Evolutionary conservation across 768 basidiomycete species (phyloP), one percentile per base, ranked within the genome.

Genomic region (Gymnopilus dilepis): DNA sequence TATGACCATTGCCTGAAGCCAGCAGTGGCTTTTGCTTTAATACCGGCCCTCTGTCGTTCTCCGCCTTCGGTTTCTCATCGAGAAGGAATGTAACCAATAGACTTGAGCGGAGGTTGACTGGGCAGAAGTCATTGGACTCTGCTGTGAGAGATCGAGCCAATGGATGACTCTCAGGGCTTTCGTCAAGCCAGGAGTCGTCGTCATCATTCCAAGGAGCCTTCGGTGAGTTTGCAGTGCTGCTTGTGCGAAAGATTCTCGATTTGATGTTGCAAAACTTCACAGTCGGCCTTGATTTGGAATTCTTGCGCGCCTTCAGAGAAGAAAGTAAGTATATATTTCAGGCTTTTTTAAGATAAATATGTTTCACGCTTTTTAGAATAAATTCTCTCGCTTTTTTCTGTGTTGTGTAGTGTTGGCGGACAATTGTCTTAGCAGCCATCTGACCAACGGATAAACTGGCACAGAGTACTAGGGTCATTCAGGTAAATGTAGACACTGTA

Each of bases 401-500:
- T 41, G 58, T 67, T 40, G 51, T 26, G 56, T 70, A 69, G 52
- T 48, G 67, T 15, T 72, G 70, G 15, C 62, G 22, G 19, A 72
- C 61, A 51, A 67, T 67, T 19, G 67, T 69, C 43, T 62, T 65
- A 0, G 50, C 40, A 1, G 58, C 38, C 54, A 60, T 59, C 47
- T 64, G 58, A 3, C 21, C 30, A 15, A 64, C 26, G 13, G 24
- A 19, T 24, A 65, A 53, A 34, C 62, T 41, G 40, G 40, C 40
- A 41, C 65, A 61, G 19, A 61, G 40, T 0, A 51, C 34, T 17
- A 59, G 62, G 17, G 67, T 80, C 19, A 66, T 59, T 66, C 66
- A 69, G 6, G 69, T 72, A 19, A 72, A 62, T 4, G 56, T 62
- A 33, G 72, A 74, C 19, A 65, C 70, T 6, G 73, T 73, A 12